These are phyloP conservation scores for Mortierella alpina DNA, from an alignment of 192 early-diverging fungal species.

Conservation along the genomic window DNA sequence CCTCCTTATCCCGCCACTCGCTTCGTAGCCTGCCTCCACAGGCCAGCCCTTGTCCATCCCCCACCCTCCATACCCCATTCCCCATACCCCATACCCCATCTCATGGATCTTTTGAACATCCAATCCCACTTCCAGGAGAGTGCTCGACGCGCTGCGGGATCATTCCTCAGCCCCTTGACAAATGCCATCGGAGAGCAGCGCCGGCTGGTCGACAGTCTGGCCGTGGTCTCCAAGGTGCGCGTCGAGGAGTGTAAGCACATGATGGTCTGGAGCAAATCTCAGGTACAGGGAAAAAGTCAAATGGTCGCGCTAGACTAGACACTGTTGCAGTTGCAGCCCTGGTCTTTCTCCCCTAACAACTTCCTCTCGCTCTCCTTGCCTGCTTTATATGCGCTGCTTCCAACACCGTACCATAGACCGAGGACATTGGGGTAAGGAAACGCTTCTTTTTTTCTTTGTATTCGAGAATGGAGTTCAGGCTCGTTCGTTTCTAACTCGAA, in stretches of 20 bases:
- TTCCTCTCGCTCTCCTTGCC: not conserved
- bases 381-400: conserved; percentile 5
- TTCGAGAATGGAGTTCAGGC: not conserved
- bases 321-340: too few relatives aligned
- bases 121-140: conserved; percentile 43
- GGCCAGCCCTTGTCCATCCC: too few relatives aligned
- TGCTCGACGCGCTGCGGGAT: conserved; percentile 44
- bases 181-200: conserved; percentile 54
- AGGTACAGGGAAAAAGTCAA: conserved; percentile 10
- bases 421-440: conserved; percentile 35
- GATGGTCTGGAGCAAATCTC: conserved; percentile 52
- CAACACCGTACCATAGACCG: conserved; percentile 19
- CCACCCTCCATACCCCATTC: too few relatives aligned
- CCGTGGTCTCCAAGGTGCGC: conserved; percentile 41
- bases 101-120: conserved; percentile 37
- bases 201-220: conserved; percentile 36
- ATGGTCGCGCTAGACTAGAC: too few relatives aligned
- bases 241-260: conserved; percentile 54
- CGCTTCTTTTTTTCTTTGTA: not conserved
- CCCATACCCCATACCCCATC: too few relatives aligned
- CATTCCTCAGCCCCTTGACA: conserved; percentile 48
- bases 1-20: too few relatives aligned
- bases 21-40: too few relatives aligned
- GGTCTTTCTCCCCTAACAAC: not conserved
- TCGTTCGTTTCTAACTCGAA: not conserved